Evolutionary conservation across 208 protist species (phyloP), one percentile per base, ranked within the genome.

Genomic region (Leptomonas pyrrhocoris): DNA sequence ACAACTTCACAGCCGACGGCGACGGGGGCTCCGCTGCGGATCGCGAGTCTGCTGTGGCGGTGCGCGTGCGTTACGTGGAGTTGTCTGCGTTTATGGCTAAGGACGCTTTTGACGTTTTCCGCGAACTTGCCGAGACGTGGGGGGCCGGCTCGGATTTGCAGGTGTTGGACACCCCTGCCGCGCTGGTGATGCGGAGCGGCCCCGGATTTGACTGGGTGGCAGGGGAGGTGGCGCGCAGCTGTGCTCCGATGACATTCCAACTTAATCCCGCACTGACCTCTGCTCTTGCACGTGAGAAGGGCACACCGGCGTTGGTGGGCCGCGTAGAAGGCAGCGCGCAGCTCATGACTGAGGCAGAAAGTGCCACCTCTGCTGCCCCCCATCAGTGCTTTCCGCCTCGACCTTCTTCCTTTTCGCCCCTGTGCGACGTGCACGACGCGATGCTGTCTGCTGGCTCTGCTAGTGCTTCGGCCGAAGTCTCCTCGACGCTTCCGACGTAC

Each of bases 121-220:
- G 66, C 31, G 80, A 79, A 4, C 28, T 84, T 7, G 49, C 77
- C 2, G 73, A 68, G 42, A 56, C 74, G 28, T 84, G 80, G 57
- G 62, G 70, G 8, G 28, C 57, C 15, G 71, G 71, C 15, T 18
- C 72, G 11, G 83, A 92, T 58, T 54, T 87, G 48, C 15, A 58
- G 45, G 71, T 67, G 34, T 45, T 84, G 18, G 78, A 84, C 23
- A 73, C 73, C 19, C 86, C 86, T 2, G 64, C 85, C 13, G 54
- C 78, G 6, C 66, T 88, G 27, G 86, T 92, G 9, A 77, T 86
- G 74, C 80, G 78, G 18, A 92, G 86, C 62, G 77, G 80, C 13
- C 53, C 80, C 1, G 59, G 71, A 23, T 87, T 88, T 58, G 51
- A 53, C 40, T 78, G 75, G 76, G 79, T 84, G 45, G 74, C 63